These are phyloP conservation scores for Solanum virginianum DNA, from an alignment of 257 asterid species.

Conservation along the genomic window DNA sequence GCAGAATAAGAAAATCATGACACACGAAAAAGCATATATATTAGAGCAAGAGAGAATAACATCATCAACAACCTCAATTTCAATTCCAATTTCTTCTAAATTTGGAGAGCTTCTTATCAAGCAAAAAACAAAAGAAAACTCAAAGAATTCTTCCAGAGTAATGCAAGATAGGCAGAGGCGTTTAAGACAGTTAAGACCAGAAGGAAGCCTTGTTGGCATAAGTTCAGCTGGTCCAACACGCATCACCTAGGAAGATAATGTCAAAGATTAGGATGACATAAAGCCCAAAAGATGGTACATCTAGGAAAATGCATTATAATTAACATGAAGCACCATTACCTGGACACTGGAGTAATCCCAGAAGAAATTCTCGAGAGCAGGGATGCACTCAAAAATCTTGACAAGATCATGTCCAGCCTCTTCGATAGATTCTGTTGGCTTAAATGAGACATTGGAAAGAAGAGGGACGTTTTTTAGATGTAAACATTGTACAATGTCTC, in stretches of 20 bases:
- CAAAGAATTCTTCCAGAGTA: not conserved
- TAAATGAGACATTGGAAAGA: not conserved
- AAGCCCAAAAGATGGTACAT: not conserved
- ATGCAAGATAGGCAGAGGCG: not conserved
- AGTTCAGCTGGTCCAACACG: not conserved
- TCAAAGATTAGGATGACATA: not conserved
- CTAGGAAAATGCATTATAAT: not conserved
- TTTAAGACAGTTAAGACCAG: not conserved
- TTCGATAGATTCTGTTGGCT: not conserved
- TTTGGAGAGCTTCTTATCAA: slow-evolving; percentile 10
- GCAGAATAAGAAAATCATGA: not conserved
- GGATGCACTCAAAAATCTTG: not conserved
- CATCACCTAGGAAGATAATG: not conserved
- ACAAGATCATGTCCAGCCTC: not conserved
- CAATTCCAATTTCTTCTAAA: not conserved
- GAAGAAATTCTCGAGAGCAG: not conserved
- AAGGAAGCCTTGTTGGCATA: not conserved
- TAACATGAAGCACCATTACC: not conserved
- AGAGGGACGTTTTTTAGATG: not conserved
- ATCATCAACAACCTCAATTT: not conserved
- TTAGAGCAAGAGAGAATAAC: not conserved
- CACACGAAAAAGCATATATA: not conserved
- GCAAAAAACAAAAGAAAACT: not conserved
- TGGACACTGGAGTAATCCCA: not conserved
- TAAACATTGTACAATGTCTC: not conserved